Evolutionary conservation across 208 protist genomes (phyloP).

Genomic region (Borovskyia barvae): DNA sequence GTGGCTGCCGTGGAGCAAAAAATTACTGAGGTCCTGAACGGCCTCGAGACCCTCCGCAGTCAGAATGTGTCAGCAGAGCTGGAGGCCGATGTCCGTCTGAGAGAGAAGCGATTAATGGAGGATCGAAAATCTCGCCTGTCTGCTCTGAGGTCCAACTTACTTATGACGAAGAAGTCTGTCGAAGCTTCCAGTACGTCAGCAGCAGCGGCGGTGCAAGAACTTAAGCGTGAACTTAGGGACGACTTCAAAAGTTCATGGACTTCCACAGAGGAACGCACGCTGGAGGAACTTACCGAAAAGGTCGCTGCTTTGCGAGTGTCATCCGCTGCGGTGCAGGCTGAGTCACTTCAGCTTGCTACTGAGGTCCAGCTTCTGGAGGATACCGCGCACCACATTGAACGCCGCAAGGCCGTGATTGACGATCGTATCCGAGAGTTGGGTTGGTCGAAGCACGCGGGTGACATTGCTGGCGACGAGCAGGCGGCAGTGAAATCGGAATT

Average conservation of each 20-base stretch:
- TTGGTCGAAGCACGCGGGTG: slow-evolving; percentile 43
- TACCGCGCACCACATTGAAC: slow-evolving; percentile 53
- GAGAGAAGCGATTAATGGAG: slow-evolving; percentile 40
- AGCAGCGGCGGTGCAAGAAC: slow-evolving; percentile 19
- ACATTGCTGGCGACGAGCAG: slow-evolving; percentile 34
- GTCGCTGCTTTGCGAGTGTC: slow-evolving; percentile 33
- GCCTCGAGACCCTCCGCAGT: slow-evolving; percentile 61
- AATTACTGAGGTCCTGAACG: slow-evolving; percentile 77
- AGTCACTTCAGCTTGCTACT: slow-evolving; percentile 51
- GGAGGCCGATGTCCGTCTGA: slow-evolving; percentile 36
- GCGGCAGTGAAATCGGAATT: slow-evolving; percentile 54
- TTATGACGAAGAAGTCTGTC: slow-evolving; percentile 32
- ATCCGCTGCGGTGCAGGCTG: slow-evolving; percentile 39
- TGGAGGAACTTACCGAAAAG: slow-evolving; percentile 60
- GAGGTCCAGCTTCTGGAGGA: slow-evolving; percentile 76
- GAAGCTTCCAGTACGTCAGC: slow-evolving; percentile 45
- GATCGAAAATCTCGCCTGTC: slow-evolving; percentile 35
- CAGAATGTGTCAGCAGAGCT: slow-evolving; percentile 47
- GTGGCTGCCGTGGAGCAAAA: slow-evolving; percentile 70
- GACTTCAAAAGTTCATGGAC: slow-evolving; percentile 69
- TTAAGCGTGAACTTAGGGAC: slow-evolving; percentile 52
- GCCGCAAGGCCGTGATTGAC: slow-evolving; percentile 43
- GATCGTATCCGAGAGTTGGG: slow-evolving; percentile 66
- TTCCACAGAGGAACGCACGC: slow-evolving; percentile 53
- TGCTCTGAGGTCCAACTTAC: slow-evolving; percentile 49